A percentile compares a stretch with the other conserved stretches of the same genome.
These are phyloP conservation scores for Oryza glumipatula DNA, from an alignment of 176 grass and related monocot species.

Conservation along the genomic window DNA sequence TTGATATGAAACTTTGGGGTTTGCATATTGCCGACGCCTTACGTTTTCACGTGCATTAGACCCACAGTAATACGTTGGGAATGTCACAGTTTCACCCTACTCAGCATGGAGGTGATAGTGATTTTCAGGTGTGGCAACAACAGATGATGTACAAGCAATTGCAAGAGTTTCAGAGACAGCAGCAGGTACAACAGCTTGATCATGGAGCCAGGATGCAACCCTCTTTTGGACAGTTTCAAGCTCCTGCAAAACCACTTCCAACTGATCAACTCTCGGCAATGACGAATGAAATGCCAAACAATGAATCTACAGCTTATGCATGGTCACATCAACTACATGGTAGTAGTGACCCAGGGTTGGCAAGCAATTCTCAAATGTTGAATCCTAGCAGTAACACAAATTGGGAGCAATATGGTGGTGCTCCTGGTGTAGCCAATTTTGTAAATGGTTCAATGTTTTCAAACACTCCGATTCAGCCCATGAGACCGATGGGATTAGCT, in stretches of 20 bases:
- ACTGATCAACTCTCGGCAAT: conserved; percentile 55
- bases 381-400: conserved; percentile 64
- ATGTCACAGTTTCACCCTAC: conserved; percentile 77
- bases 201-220: conserved; percentile 58
- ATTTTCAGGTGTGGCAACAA: conserved; percentile 90
- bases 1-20: conserved; percentile 54
- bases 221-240: conserved; percentile 56
- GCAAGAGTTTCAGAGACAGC: conserved; percentile 88
- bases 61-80: conserved; percentile 34
- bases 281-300: conserved; percentile 71
- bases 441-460: conserved; percentile 64
- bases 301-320: conserved; percentile 56
- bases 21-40: conserved; percentile 34
- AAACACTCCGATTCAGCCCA: conserved; percentile 63
- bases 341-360: conserved; percentile 51
- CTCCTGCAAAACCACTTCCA: conserved; percentile 50
- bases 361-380: conserved; percentile 63
- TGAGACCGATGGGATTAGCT: conserved; percentile 64
- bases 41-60: conserved; percentile 42
- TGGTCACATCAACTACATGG: conserved; percentile 65
- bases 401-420: conserved; percentile 63
- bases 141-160: conserved; percentile 85
- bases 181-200: conserved; percentile 76
- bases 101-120: conserved; percentile 53
- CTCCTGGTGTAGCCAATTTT: conserved; percentile 61